Evolutionary conservation across 768 basidiomycete species (phyloP).

Genomic region (Strobilomyces dryophilus): DNA sequence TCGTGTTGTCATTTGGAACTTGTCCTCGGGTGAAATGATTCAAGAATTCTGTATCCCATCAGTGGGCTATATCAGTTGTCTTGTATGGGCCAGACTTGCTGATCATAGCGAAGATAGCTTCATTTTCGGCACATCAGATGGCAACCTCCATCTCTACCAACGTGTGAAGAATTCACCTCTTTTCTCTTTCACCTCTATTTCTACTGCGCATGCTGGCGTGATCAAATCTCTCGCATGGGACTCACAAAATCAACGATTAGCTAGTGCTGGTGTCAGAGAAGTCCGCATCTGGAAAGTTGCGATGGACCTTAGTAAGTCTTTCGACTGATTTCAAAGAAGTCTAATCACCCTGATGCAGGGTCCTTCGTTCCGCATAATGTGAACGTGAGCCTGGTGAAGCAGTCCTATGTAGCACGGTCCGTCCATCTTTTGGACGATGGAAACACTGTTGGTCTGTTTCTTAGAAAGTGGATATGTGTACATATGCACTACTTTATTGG

Average conservation of each 20-base stretch:
- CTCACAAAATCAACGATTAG: background rate
- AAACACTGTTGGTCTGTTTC: background rate
- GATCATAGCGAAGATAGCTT: background rate
- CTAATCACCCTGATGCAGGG: background rate
- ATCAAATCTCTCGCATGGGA: background rate
- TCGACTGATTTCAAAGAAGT: background rate
- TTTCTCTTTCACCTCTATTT: background rate
- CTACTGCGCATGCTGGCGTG: background rate
- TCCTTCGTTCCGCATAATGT: background rate
- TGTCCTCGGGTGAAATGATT: background rate
- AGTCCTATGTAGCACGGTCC: background rate
- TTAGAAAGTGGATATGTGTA: slow-evolving; percentile 3
- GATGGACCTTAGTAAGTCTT: background rate
- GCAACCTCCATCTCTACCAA: slow-evolving; percentile 1
- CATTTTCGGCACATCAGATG: background rate
- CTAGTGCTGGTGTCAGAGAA: background rate
- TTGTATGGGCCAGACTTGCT: background rate
- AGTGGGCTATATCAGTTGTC: background rate
- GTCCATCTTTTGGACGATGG: slow-evolving; percentile 1
- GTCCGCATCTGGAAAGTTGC: background rate
- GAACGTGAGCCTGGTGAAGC: background rate
- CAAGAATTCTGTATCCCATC: background rate
- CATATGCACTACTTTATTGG: background rate
- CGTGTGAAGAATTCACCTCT: background rate
- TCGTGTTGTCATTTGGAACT: background rate